Percentiles rank a stretch among this genome's conserved stretches.
phyloP scores from a whole-genome alignment of 169 alveolate species.

The Plasmodium vinckei region DNA sequence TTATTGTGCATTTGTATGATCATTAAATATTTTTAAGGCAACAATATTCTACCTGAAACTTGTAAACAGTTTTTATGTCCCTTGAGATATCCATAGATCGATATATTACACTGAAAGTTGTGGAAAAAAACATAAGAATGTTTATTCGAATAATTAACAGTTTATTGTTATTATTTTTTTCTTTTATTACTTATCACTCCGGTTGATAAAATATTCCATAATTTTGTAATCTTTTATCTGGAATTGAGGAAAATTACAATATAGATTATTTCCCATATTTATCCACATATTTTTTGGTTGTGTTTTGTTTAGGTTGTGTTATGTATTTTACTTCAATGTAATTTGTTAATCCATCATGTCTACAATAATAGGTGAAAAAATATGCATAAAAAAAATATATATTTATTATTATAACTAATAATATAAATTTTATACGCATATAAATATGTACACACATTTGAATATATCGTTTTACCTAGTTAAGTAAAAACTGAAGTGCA shows the following conservation, averaged over 20 bases:
- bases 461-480: slow-evolving; percentile 17
- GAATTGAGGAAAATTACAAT: neutral
- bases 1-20: no score
- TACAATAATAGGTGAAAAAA: neutral
- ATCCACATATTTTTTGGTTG: neutral
- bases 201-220: slow-evolving; percentile 59
- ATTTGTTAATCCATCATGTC: slow-evolving; percentile 35
- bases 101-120: slow-evolving; percentile 25
- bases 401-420: neutral
- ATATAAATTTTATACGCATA: neutral
- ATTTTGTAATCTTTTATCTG: slow-evolving; percentile 66
- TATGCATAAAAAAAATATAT: neutral
- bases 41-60: slow-evolving; percentile 12
- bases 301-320: neutral
- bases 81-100: slow-evolving; percentile 33
- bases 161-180: neutral
- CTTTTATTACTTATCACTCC: slow-evolving; percentile 48
- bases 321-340: slow-evolving; percentile 35
- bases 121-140: neutral
- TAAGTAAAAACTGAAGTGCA: slow-evolving; percentile 39
- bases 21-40: neutral
- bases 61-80: slow-evolving; percentile 11
- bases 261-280: neutral
- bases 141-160: neutral
- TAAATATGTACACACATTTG: neutral